Conservation (phyloP, 352 stramenopile genomes). For the Phytophthora vignae region DNA sequence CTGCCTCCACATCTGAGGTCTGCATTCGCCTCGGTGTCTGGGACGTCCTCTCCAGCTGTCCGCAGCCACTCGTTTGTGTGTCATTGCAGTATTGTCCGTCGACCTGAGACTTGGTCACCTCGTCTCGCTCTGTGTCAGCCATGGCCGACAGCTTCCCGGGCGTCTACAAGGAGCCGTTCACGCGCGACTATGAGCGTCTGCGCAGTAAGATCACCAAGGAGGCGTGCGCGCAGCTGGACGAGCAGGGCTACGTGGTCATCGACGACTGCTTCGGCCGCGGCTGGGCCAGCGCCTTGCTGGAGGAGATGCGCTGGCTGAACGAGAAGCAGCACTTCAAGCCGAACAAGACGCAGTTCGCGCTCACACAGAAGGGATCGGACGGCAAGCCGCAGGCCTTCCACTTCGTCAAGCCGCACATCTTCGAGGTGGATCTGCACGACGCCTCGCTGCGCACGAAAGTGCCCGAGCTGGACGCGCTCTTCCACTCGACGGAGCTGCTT, state of each 20-base stretch:
- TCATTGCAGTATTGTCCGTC: conserved; percentile 11
- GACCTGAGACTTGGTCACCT: conserved; percentile 1
- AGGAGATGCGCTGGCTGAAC: conserved; percentile 74
- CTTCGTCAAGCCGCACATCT: conserved; percentile 88
- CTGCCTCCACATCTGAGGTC: conserved; percentile 9
- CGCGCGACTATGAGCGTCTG: conserved; percentile 60
- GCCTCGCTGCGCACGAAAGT: conserved; percentile 57
- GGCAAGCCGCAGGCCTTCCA: conserved; percentile 48
- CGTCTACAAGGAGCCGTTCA: conserved; percentile 58
- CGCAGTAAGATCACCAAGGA: conserved; percentile 52
- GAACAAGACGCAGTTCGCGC: conserved; percentile 86
- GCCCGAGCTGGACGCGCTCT: conserved; percentile 69
- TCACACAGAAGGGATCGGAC: conserved; percentile 47
- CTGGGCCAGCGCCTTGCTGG: conserved; percentile 62
- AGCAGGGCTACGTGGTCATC: conserved; percentile 68
- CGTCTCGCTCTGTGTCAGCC: not conserved
- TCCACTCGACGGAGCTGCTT: conserved; percentile 67
- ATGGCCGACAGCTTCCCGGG: conserved; percentile 48
- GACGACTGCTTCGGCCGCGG: conserved; percentile 72
- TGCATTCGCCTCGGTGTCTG: too few relatives aligned
- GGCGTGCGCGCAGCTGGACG: conserved; percentile 51
- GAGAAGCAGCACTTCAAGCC: conserved; percentile 62
- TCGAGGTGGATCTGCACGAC: conserved; percentile 84
- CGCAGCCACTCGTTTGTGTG: conserved; percentile 28
- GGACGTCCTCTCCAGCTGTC: not conserved